These are phyloP conservation scores for Wickerhamiella infanticola DNA, from an alignment of 1,139 yeast species.

Conservation along the genomic window DNA sequence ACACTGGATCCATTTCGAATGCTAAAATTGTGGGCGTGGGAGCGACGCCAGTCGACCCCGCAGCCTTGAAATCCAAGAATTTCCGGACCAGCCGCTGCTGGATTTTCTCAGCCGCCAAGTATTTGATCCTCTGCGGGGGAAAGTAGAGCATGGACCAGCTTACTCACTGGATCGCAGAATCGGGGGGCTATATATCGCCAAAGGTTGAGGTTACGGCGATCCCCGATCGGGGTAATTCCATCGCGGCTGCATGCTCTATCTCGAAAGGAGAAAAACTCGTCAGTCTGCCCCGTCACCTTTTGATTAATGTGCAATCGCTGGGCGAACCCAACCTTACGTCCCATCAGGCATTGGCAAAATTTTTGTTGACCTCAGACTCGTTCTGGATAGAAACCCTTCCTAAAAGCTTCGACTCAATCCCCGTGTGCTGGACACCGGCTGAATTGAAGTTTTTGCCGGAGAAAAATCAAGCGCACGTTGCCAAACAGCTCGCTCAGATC, in stretches of 20 bases:
- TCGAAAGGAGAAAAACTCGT: neutral
- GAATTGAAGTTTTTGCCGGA: conserved; percentile 18
- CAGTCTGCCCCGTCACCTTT: conserved; percentile 19
- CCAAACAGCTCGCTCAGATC: conserved; percentile 20
- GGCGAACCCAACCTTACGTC: conserved; percentile 15
- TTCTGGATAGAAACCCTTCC: conserved; percentile 14
- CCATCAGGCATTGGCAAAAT: conserved; percentile 19
- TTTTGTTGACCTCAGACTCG: conserved; percentile 12
- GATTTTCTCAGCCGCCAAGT: conserved; percentile 41
- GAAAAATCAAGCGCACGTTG: conserved; percentile 14
- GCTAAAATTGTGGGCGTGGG: conserved; percentile 44
- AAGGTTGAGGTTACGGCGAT: conserved; percentile 23
- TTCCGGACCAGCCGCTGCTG: conserved; percentile 50
- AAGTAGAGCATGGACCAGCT: conserved; percentile 6
- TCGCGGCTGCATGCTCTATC: conserved; percentile 33
- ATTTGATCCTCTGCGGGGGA: conserved; percentile 18
- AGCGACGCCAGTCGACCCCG: neutral
- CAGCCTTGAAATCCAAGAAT: conserved; percentile 41
- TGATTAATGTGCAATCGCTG: conserved; percentile 48
- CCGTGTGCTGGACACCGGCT: conserved; percentile 25
- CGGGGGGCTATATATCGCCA: conserved; percentile 11
- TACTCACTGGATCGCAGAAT: conserved; percentile 1
- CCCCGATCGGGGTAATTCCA: conserved; percentile 46
- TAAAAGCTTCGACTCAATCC: conserved; percentile 18
- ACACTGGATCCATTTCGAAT: conserved; percentile 70